phyloP scores from a whole-genome alignment of 768 basidiomycete species.

The Collybiopsis luxurians region DNA sequence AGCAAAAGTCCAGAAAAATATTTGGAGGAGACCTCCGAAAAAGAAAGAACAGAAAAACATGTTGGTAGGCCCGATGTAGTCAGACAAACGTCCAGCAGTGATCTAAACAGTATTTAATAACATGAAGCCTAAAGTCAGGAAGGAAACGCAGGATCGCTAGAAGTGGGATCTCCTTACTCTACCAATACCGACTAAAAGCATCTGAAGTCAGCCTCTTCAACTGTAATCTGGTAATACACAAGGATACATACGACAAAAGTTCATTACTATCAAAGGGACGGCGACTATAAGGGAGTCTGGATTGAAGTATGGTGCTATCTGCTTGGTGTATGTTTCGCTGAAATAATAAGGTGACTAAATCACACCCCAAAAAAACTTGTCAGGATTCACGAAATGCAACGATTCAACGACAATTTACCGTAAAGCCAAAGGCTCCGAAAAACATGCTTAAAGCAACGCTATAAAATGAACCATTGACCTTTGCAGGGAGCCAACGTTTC shows the following conservation, averaged over 20 bases:
- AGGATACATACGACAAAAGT: constrained; percentile 15
- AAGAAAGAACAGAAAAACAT: constrained; percentile 33
- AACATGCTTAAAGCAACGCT: constrained; percentile 28
- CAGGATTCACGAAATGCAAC: background rate
- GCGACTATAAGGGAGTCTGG: constrained; percentile 18
- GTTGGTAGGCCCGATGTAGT: constrained; percentile 37
- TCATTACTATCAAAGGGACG: constrained; percentile 20
- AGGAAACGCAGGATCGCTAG: no score
- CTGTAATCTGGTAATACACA: no score
- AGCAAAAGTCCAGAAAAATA: constrained; percentile 37
- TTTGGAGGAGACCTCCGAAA: constrained; percentile 31
- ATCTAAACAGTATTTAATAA: constrained; percentile 16
- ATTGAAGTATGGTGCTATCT: constrained; percentile 14
- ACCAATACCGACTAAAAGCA: constrained; percentile 16
- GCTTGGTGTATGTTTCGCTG: constrained; percentile 18
- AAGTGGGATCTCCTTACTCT: no score
- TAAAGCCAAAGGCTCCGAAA: constrained; percentile 22
- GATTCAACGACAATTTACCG: constrained; percentile 6
- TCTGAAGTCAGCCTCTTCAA: background rate
- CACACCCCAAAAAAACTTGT: background rate
- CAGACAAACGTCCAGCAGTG: constrained; percentile 32
- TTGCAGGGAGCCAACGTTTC: constrained; percentile 21
- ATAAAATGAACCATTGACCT: constrained; percentile 24
- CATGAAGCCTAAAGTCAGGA: no score
- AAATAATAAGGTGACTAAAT: constrained; percentile 20